These are phyloP conservation scores for Agaricus blazei DNA, from an alignment of 768 basidiomycete genomes.

Conservation along the genomic window DNA sequence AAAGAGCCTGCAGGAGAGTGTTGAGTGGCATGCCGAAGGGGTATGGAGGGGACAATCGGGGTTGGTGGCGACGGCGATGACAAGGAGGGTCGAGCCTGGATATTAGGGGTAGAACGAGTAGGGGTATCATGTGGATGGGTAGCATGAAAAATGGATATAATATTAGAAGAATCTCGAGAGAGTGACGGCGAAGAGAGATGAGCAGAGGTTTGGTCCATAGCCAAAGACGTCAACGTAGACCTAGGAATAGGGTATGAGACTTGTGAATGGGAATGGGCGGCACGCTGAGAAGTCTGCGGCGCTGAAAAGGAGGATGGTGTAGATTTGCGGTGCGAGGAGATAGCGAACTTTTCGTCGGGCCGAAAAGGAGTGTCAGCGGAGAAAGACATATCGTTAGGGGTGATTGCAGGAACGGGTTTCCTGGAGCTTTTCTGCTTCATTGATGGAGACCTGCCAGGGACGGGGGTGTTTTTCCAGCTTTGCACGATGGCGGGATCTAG, in stretches of 20 bases:
- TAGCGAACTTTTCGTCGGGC: neutral
- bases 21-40: constrained; percentile 9
- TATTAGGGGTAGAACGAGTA: neutral
- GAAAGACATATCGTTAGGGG: neutral
- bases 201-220: neutral
- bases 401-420: neutral
- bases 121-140: neutral
- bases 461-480: neutral
- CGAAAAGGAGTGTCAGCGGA: neutral
- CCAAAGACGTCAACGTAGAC: neutral
- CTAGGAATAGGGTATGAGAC: neutral
- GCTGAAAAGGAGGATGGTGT: neutral
- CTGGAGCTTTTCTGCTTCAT: neutral
- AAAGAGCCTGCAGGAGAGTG: neutral
- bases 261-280: neutral
- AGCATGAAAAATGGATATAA: neutral
- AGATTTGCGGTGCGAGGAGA: neutral
- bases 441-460: neutral
- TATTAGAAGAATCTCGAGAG: constrained; percentile 3
- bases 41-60: constrained; percentile 8
- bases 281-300: neutral
- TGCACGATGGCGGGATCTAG: neutral
- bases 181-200: neutral
- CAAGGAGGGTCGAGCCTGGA: constrained; percentile 1
- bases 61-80: constrained; percentile 8